Percentiles rank a stretch among this genome's conserved stretches.
These are phyloP conservation scores for Letharia columbiana DNA, from an alignment of 495 filamentous ascomycete species.

Conservation along the genomic window DNA sequence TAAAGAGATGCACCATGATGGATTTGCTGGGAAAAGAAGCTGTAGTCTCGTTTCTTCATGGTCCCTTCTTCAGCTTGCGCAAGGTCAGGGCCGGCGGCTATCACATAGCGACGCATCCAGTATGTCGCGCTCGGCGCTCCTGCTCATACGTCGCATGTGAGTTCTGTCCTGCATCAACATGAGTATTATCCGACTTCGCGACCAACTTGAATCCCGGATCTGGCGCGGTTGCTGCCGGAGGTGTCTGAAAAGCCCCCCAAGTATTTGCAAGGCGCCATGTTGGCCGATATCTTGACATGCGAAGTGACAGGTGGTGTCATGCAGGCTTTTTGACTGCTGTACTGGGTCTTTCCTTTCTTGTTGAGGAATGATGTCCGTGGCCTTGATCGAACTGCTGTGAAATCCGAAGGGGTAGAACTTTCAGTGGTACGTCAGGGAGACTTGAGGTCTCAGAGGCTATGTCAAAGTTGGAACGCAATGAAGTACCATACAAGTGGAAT, in stretches of 20 bases:
- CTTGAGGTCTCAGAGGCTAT: too few species aligned
- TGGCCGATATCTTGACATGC: background rate
- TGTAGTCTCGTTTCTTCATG: background rate
- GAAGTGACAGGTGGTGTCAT: background rate
- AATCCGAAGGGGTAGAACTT: too few species aligned
- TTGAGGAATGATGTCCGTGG: too few species aligned
- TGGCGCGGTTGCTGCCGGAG: background rate
- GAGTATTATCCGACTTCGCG: background rate
- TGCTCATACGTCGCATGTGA: background rate
- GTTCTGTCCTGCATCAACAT: background rate
- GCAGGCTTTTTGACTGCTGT: background rate
- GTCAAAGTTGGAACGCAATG: too few species aligned
- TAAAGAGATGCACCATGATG: background rate
- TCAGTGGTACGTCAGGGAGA: too few species aligned
- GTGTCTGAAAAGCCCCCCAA: too few species aligned
- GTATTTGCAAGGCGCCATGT: background rate
- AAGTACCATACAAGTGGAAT: too few species aligned
- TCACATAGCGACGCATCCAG: background rate
- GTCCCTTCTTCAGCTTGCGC: background rate
- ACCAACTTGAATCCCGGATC: background rate
- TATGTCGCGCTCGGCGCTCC: background rate
- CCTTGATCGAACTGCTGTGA: too few species aligned
- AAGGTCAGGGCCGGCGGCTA: background rate
- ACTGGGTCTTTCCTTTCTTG: background rate
- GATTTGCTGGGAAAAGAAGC: background rate